These are phyloP conservation scores for Tetrahymena thermophila DNA, from an alignment of 73 alveolate species.

Conservation along the genomic window DNA sequence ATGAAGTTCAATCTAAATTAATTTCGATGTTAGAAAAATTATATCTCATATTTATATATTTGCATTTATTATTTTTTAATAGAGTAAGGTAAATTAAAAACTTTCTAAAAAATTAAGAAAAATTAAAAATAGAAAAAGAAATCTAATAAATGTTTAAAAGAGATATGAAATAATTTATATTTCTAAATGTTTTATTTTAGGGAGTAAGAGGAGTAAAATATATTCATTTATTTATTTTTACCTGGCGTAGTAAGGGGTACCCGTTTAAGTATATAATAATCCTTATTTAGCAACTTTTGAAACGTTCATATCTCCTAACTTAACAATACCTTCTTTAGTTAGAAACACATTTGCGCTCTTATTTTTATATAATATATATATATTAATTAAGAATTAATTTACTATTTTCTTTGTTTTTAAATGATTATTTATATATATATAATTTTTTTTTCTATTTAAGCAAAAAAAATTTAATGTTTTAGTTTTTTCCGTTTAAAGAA, in stretches of 20 bases:
- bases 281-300: constrained; percentile 81
- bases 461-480: background rate
- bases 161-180: no score
- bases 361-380: no score
- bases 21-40: no score
- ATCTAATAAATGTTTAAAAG: no score
- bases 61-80: no score
- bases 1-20: no score
- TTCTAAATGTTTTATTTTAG: no score
- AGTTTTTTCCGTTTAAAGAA: background rate
- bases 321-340: constrained; percentile 74
- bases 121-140: no score
- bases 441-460: background rate
- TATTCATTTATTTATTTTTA: background rate
- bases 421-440: background rate
- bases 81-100: no score
- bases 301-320: constrained; percentile 90
- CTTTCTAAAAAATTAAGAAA: no score
- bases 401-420: no score
- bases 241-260: constrained; percentile 95
- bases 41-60: no score
- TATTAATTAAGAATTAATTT: background rate
- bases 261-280: constrained; percentile 85
- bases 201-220: background rate
- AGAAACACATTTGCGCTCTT: constrained; percentile 80